Base-by-base conservation (phyloP, 805 yeast species). In the Nakazawaea populi region DNA sequence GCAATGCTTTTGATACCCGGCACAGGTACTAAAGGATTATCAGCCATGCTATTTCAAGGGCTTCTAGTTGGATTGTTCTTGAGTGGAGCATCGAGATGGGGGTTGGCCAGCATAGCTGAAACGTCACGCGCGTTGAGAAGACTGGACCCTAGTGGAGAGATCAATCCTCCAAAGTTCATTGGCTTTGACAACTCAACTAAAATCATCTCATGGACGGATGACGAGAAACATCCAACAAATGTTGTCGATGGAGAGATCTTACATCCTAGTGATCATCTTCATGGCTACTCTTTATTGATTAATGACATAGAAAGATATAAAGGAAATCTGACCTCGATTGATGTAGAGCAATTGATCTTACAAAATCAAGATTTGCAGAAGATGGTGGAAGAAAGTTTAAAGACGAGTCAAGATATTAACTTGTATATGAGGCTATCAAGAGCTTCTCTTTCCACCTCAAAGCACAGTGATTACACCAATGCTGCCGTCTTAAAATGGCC, bases 41-140 rank as follows among this genome's bases (percentile, higher is more conserved):
- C 87, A 0, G 90, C 91, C 0, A 72, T 86, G 56, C 58, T 85
- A 7, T 85, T 88, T 61, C 97, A 91, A 63, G 98, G 97, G 2
- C 77, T 92, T 1, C 69, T 92, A 28, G 63, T 89, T 0, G 99
- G 97, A 0, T 70, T 92, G 43, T 75, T 87, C 46, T 72, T 90
- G 5, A 85, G 91, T 27, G 99, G 99, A 0, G 82, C 89, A 1
- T 80, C 95, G 0, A 72, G 95, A 51, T 92, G 99, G 99, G 97
- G 94, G 51, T 83, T 87, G 60, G 97, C 95, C 2, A 83, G 96
- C 11, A 81, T 92, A 51, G 82, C 87, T 1, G 97, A 92, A 61
- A 88, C 96, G 0, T 77, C 77, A 29, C 68, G 74, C 4, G 75
- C 87, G 3, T 64, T 91, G 42, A 64, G 81, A 51, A 72, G 97